Base-by-base conservation (phyloP, 1,284 basidiomycete species). In the Leccinum solheimii region DNA sequence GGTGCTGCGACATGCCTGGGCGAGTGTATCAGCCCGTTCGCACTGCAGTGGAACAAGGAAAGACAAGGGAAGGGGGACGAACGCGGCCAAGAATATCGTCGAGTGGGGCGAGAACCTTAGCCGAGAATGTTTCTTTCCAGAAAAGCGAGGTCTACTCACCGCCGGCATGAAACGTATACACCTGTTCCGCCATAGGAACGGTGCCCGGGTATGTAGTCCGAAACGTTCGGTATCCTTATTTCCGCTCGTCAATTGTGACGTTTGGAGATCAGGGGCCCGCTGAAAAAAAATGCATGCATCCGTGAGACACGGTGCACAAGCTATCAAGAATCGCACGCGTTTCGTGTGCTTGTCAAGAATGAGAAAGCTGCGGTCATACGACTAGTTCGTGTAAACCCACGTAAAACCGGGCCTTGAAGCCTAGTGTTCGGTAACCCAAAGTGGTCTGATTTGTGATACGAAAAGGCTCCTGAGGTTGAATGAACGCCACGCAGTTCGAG, bases 41-140 rank as follows among this genome's bases (percentile, higher is more conserved):
- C 23, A 32, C 54, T 54, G 21, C 21, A 13, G 21, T 48, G 55
- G 58, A 59, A 49, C 64, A 26, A 50, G 48, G 21, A 26, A 21
- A 13, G 48, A 23, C n/a, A 48, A 48, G 21, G 45, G 11, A 23
- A 48, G 21, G 59, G 32, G 32, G 32, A 7, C 30, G 52, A 38
- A 36, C 45, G 43, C 19, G 49, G 38, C 55, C 50, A 48, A 40
- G 38, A 57, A 58, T 59, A 59, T 54, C 49, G n/a, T 59, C 57
- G 7, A 50, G 13, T 9, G 10, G 16, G 34, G 21, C 53, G 67
- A 67, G 53, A 57, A 55, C 36, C 11, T 34, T 53, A 52, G 34
- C 49, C 45, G 23, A 59, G 27, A 9, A 38, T 53, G 36, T 5
- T 26, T 38, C 52, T 52, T 51, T 60, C 63, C 49, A 58, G 66